These are phyloP conservation scores for Nigrospora osmanthi DNA, from an alignment of 2,329 filamentous ascomycete species.

Conservation along the genomic window DNA sequence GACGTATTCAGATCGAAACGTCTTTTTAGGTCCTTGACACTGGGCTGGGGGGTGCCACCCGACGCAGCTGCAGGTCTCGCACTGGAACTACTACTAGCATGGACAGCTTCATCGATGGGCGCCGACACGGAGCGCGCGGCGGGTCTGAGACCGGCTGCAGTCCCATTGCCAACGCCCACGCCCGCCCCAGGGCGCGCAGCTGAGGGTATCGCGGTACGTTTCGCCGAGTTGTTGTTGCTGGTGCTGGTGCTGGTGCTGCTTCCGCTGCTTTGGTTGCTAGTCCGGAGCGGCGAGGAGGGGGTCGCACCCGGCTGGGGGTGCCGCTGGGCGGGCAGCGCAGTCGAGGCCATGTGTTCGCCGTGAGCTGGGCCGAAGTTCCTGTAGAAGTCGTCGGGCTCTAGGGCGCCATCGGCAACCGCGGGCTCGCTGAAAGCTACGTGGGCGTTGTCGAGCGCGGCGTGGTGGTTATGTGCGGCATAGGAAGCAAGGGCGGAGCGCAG, in stretches of 20 bases:
- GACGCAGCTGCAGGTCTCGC: slow-evolving; percentile 16
- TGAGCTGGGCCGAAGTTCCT: slow-evolving; percentile 32
- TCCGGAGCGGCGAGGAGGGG: background rate
- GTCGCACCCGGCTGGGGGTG: slow-evolving; percentile 25
- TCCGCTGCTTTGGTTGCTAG: slow-evolving; percentile 25
- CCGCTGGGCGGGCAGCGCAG: slow-evolving; percentile 27
- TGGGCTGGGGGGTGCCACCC: slow-evolving; percentile 44
- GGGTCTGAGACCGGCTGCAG: slow-evolving; percentile 31
- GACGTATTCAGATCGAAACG: slow-evolving; percentile 61
- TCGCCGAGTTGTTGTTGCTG: slow-evolving; percentile 40
- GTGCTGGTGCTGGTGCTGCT: too few relatives aligned
- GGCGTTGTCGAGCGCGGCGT: slow-evolving; percentile 30
- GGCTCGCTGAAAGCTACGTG: slow-evolving; percentile 4
- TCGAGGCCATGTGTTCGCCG: slow-evolving; percentile 18
- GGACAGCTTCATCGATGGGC: slow-evolving; percentile 38
- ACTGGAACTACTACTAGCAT: slow-evolving; percentile 18
- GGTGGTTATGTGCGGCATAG: slow-evolving; percentile 28
- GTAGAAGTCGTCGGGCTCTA: slow-evolving; percentile 50
- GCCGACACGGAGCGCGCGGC: slow-evolving; percentile 47
- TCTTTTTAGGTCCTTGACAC: slow-evolving; percentile 73
- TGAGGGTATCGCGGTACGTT: slow-evolving; percentile 33
- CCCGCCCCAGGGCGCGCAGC: slow-evolving; percentile 24
- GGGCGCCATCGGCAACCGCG: background rate
- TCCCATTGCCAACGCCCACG: slow-evolving; percentile 8
- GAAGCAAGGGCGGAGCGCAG: slow-evolving; percentile 15